Conservation (phyloP, 169 alveolate species). For the Plasmodium gallinaceum region DNA sequence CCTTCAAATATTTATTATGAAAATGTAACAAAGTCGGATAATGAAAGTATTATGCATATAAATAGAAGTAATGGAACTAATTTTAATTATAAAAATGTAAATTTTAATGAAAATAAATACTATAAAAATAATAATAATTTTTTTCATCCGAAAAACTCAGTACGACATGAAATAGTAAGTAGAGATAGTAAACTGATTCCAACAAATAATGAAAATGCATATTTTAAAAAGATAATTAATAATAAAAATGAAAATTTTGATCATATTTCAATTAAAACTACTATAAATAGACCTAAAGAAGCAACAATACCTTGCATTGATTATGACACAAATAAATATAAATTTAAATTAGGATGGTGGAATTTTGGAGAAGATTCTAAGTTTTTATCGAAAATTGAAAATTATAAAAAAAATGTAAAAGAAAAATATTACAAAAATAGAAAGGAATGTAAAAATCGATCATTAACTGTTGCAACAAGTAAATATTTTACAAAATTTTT, state of each 20-base stretch:
- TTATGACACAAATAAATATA: slow-evolving; percentile 33
- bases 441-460: slow-evolving; percentile 38
- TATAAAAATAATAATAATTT: too few species aligned
- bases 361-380: slow-evolving; percentile 30
- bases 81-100: not conserved
- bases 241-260: slow-evolving; percentile 3
- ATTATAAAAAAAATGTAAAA: slow-evolving; percentile 54
- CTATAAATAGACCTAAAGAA: slow-evolving; percentile 20
- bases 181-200: too few species aligned
- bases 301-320: slow-evolving; percentile 44
- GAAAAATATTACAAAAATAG: slow-evolving; percentile 61
- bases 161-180: too few species aligned
- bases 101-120: not conserved
- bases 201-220: not conserved
- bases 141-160: too few species aligned
- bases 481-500: slow-evolving; percentile 51
- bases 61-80: not conserved
- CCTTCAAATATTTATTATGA: not conserved
- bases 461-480: slow-evolving; percentile 13
- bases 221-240: not conserved
- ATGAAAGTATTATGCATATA: not conserved
- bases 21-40: not conserved
- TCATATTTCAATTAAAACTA: slow-evolving; percentile 38
- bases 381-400: slow-evolving; percentile 45
- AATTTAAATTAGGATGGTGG: slow-evolving; percentile 68